Conservation (phyloP, 1,284 basidiomycete genomes). For the Ceratobasidium sp. region DNA sequence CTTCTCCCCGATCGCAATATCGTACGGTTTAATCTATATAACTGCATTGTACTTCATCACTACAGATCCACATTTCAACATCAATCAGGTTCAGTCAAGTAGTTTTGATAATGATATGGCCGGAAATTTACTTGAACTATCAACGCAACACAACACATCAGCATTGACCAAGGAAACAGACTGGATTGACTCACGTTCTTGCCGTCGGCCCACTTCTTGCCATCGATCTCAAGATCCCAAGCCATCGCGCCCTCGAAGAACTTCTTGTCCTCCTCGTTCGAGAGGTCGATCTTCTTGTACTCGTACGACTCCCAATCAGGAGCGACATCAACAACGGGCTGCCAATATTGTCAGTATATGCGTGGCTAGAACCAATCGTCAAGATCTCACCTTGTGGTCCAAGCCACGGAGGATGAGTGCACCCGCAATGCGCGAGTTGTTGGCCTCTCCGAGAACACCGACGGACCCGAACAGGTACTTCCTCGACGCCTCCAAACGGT, state of each 20-base stretch:
- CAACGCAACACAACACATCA: not conserved
- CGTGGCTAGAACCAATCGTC: not conserved
- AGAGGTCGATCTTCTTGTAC: slow-evolving; percentile 77
- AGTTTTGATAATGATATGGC: no score
- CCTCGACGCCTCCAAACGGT: slow-evolving; percentile 93
- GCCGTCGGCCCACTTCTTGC: slow-evolving; percentile 89
- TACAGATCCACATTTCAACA: no score
- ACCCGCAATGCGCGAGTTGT: slow-evolving; percentile 84
- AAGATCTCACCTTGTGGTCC: slow-evolving; percentile 55
- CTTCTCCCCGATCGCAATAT: no score
- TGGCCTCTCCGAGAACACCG: slow-evolving; percentile 88
- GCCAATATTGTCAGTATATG: slow-evolving; percentile 62
- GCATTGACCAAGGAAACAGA: not conserved
- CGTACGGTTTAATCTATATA: no score
- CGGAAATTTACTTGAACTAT: slow-evolving; percentile 18
- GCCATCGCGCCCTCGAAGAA: slow-evolving; percentile 92
- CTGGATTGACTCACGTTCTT: slow-evolving; percentile 75
- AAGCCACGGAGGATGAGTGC: slow-evolving; percentile 84
- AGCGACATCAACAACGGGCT: slow-evolving; percentile 82
- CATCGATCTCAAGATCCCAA: slow-evolving; percentile 89
- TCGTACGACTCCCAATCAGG: slow-evolving; percentile 95
- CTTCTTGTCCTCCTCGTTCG: slow-evolving; percentile 78
- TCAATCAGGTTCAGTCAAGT: no score
- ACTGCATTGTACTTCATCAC: no score
- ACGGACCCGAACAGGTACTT: slow-evolving; percentile 96